Evolutionary conservation across 169 alveolate genomes (phyloP).

Genomic region (Theileria equi): DNA sequence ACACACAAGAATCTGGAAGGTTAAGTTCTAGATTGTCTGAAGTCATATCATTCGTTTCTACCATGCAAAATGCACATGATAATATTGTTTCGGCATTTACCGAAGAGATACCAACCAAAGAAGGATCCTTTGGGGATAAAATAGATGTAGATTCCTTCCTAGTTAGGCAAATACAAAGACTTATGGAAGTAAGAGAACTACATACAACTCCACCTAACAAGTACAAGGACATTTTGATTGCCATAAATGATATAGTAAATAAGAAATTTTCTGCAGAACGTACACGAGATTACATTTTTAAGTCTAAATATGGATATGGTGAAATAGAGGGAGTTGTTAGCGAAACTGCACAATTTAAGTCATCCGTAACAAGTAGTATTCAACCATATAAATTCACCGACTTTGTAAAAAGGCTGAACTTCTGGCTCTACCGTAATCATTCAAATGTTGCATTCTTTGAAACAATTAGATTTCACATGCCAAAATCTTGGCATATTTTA

Average conservation of each 20-base stretch:
- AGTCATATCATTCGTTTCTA: not conserved
- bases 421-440: conserved; percentile 31
- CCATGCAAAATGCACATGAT: conserved; percentile 20
- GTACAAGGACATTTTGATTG: not conserved
- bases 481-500: conserved; percentile 35
- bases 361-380: not conserved
- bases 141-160: not conserved
- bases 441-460: conserved; percentile 58
- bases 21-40: not conserved
- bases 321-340: not conserved
- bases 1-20: not conserved
- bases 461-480: conserved; percentile 42
- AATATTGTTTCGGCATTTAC: conserved; percentile 16
- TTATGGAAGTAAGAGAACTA: conserved; percentile 16
- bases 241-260: not conserved
- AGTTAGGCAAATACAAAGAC: not conserved
- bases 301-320: not conserved
- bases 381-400: conserved; percentile 15
- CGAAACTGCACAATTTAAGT: not conserved
- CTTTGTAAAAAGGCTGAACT: conserved; percentile 29
- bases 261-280: not conserved
- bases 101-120: conserved; percentile 28
- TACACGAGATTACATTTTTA: not conserved
- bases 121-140: no score
- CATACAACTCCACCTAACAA: conserved; percentile 15